Conservation (phyloP, 345 rosid species). For the Anacardium occidentale region DNA sequence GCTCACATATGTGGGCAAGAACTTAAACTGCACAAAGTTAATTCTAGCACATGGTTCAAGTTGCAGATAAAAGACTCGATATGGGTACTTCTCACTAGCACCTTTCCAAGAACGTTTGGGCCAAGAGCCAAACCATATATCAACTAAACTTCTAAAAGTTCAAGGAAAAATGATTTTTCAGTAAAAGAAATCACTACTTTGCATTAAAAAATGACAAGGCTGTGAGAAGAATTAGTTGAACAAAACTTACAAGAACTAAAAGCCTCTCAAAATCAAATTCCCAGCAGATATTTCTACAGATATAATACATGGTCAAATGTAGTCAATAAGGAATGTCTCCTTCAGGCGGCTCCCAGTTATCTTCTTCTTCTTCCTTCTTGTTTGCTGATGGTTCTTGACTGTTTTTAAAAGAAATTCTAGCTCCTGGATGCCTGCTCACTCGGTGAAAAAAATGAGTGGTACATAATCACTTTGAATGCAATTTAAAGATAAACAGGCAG, state of each 20-base stretch:
- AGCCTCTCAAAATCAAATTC: conserved; percentile 21
- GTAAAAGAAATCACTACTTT: conserved; percentile 7
- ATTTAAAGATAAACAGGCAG: background rate
- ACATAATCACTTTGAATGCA: background rate
- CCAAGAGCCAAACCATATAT: background rate
- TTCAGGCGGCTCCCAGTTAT: conserved; percentile 87
- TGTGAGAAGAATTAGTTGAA: conserved; percentile 8
- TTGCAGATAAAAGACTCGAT: background rate
- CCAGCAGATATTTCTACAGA: conserved; percentile 18
- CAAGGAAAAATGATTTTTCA: background rate
- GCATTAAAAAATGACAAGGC: conserved; percentile 18
- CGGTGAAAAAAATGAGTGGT: conserved; percentile 4
- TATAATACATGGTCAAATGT: conserved; percentile 15
- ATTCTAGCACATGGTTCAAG: background rate
- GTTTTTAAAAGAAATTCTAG: conserved; percentile 36
- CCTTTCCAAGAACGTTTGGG: background rate
- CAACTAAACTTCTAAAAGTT: background rate
- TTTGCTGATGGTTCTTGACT: conserved; percentile 35
- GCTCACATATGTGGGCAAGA: background rate
- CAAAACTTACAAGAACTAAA: conserved; percentile 26
- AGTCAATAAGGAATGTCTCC: conserved; percentile 51
- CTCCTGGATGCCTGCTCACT: conserved; percentile 46
- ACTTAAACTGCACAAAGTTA: background rate
- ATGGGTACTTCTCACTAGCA: background rate
- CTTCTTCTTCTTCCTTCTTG: conserved; percentile 58